phyloP scores from a whole-genome alignment of 2,329 filamentous ascomycete species.

The Chalaropsis ovoidea region DNA sequence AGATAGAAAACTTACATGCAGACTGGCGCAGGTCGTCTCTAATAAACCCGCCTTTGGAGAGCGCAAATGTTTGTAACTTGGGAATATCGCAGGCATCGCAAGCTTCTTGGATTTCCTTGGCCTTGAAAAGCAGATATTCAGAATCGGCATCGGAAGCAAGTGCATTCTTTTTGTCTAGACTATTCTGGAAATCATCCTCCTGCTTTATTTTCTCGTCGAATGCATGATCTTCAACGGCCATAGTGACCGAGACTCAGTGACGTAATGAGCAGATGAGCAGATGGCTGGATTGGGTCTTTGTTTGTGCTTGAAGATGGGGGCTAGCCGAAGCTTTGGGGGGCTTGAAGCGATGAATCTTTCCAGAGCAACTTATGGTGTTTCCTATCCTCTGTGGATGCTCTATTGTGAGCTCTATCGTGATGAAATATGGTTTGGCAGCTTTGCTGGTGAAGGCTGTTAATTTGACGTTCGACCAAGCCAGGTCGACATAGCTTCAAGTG shows the following conservation, averaged over 20 bases:
- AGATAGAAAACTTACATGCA: conserved; percentile 56
- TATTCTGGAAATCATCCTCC: neutral
- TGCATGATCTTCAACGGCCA: neutral
- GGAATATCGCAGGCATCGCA: conserved; percentile 49
- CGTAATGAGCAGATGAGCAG: neutral
- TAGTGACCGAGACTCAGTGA: neutral
- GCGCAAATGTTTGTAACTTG: conserved; percentile 48
- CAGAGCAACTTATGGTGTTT: neutral
- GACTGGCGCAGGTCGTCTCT: conserved; percentile 56
- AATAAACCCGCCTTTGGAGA: conserved; percentile 56
- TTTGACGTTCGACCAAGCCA: neutral
- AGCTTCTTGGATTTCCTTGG: conserved; percentile 46
- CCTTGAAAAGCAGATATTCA: conserved; percentile 31
- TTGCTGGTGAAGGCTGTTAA: neutral
- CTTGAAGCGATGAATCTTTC: neutral
- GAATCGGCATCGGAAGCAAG: neutral
- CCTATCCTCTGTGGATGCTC: neutral
- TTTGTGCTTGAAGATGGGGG: neutral
- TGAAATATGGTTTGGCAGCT: neutral
- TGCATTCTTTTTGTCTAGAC: neutral
- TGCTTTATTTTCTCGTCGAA: neutral
- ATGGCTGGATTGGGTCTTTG: neutral
- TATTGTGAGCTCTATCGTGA: neutral
- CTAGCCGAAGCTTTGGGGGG: neutral
- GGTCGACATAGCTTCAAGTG: neutral